Base-by-base conservation (phyloP, 805 yeast species). In the Schwanniomyces vanrijiae region DNA sequence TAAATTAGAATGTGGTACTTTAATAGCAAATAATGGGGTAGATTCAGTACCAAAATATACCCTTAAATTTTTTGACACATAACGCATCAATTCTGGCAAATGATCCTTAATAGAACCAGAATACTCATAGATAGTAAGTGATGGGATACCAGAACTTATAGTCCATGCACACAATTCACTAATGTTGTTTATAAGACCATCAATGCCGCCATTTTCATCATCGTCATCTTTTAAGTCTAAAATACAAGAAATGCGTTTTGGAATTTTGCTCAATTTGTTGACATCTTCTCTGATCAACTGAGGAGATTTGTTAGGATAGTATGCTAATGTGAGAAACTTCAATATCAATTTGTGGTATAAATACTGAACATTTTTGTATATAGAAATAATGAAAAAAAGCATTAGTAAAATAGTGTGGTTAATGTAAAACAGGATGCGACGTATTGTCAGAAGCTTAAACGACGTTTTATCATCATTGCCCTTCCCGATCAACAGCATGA, bases 181-280 rank as follows among this genome's bases (percentile, higher is more conserved):
- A 5, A 85, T 78, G 56, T 88, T 88, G 54, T 81, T 83, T 56
- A 91, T 73, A 37, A 92, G 71, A 0, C 96, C 96, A 50, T 85
- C 88, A 37, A 86, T 65, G 2, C 97, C 97, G 26, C 96, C 96
- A 49, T 90, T 92, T 56, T 89, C 96, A 55, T 84, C 92, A 51
- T 86, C 88, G 48, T 83, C 90, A 22, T 84, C 78, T 59, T 83
- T 84, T 61, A 83, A 77, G 55, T 81, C 83, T 47, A 94, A 68
- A n/a, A 92, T 82, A 18, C 88, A 82, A 7, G 95, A 86, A 19
- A 94, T 58, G 42, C 87, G 77, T 53, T 76, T 78, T 3, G 99
- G 99, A 20, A 90, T 77, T 65, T 94, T 94, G 37, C 76, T 61
- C 46, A 92, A 69, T 56, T 81, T 80, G 50, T 72, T 73, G 31